Evolutionary conservation across 2,329 filamentous ascomycete genomes (phyloP).

Genomic region (Escovopsis weberi): DNA sequence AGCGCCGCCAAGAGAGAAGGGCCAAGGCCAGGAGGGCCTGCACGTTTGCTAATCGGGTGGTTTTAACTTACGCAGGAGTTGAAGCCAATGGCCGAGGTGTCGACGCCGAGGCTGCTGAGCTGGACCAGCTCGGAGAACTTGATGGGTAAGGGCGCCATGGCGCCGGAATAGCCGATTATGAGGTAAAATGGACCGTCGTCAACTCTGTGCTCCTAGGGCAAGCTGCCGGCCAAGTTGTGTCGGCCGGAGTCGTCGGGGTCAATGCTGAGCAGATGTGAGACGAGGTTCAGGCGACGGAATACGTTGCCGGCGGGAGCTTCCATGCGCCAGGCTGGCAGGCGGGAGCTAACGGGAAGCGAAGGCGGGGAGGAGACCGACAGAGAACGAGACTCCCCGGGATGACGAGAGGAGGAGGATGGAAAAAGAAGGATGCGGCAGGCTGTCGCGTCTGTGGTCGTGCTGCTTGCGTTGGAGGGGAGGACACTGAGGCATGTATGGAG

Average conservation of each 20-base stretch:
- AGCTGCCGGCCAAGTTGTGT: conserved; percentile 11
- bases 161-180: conserved; percentile 15
- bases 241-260: conserved; percentile 9
- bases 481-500: not conserved
- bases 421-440: conserved; percentile 6
- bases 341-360: conserved; percentile 4
- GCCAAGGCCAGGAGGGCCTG: too few relatives aligned
- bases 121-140: conserved; percentile 87
- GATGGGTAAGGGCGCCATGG: conserved; percentile 65
- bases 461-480: conserved; percentile 14
- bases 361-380: conserved; percentile 8
- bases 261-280: conserved; percentile 4
- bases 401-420: not conserved
- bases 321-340: conserved; percentile 21
- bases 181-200: conserved; percentile 7
- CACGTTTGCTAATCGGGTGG: too few relatives aligned
- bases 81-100: conserved; percentile 51
- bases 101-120: conserved; percentile 33
- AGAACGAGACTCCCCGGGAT: not conserved
- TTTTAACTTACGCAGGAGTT: conserved; percentile 55
- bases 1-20: conserved; percentile 1
- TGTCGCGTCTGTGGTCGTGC: conserved; percentile 9
- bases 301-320: conserved; percentile 19
- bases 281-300: conserved; percentile 11
- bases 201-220: conserved; percentile 7